Evolutionary conservation across 1,284 basidiomycete species (phyloP).

Genomic region (Lentinula novae-zelandiae): DNA sequence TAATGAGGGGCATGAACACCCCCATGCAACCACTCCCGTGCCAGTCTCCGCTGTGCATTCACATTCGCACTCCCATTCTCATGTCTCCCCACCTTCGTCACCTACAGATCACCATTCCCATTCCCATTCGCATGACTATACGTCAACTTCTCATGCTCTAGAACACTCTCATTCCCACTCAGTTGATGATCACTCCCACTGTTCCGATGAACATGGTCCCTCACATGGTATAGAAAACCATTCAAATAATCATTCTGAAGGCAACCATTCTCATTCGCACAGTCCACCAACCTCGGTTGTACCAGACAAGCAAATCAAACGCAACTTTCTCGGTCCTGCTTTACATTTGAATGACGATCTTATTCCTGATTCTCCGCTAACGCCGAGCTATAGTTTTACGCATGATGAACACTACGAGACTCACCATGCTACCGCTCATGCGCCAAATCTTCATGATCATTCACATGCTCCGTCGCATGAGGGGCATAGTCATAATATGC

Average conservation of each 20-base stretch:
- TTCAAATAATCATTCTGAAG: conserved; percentile 15
- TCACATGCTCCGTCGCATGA: conserved; percentile 53
- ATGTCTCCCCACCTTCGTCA: conserved; percentile 23
- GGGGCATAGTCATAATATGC: conserved; percentile 97
- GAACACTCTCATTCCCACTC: conserved; percentile 25
- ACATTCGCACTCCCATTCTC: conserved; percentile 19
- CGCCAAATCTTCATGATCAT: conserved; percentile 54
- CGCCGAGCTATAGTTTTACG: conserved; percentile 58
- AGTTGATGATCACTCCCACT: conserved; percentile 23
- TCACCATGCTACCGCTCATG: conserved; percentile 47
- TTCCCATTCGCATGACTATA: conserved; percentile 11
- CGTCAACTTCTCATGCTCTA: conserved; percentile 9
- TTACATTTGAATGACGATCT: conserved; percentile 1
- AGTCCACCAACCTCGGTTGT: not conserved
- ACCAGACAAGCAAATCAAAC: conserved; percentile 3
- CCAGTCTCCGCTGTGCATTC: conserved; percentile 27
- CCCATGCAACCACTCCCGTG: conserved; percentile 17
- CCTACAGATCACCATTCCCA: not conserved
- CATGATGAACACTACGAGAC: conserved; percentile 57
- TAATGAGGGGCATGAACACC: conserved; percentile 28
- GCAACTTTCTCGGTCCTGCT: conserved; percentile 2
- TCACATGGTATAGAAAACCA: not conserved
- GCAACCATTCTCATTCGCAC: conserved; percentile 24
- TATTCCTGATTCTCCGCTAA: conserved; percentile 41
- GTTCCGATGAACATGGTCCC: not conserved